These are phyloP conservation scores for Solanum pinnatisectum DNA, from an alignment of 257 asterid genomes.

Conservation along the genomic window DNA sequence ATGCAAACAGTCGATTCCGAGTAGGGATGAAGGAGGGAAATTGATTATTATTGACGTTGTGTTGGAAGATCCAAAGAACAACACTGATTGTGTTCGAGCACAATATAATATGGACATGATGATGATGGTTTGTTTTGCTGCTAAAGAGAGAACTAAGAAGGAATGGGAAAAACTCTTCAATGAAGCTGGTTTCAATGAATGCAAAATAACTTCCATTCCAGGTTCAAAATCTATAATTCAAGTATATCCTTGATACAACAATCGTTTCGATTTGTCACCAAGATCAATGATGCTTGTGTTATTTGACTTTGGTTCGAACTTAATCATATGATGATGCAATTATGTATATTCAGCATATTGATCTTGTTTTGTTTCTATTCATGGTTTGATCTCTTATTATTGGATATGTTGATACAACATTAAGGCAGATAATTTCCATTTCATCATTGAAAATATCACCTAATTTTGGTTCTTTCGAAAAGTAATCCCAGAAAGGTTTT, in stretches of 20 bases:
- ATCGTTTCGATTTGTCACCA: too few species aligned
- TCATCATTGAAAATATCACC: too few species aligned
- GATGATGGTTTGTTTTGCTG: not conserved
- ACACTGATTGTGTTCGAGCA: not conserved
- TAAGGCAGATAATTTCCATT: too few species aligned
- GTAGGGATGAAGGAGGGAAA: not conserved
- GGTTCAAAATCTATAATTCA: not conserved
- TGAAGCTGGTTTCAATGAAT: not conserved
- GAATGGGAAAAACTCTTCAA: not conserved
- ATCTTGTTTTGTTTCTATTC: too few species aligned
- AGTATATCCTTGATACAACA: not conserved
- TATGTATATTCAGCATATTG: too few species aligned
- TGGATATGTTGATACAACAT: too few species aligned
- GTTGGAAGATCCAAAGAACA: not conserved
- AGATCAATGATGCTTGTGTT: too few species aligned
- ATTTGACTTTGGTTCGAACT: too few species aligned
- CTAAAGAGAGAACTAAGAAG: not conserved
- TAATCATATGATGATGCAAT: too few species aligned
- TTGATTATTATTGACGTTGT: not conserved
- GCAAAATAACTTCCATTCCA: not conserved
- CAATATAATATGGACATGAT: not conserved
- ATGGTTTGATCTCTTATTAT: too few species aligned
- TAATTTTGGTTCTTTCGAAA: too few species aligned
- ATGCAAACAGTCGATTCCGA: not conserved
- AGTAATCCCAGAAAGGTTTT: too few species aligned